Percentiles rank a stretch among this genome's conserved stretches.
Evolutionary conservation across 148 eudicot species (phyloP).

Genomic region (Suaeda aralocaspica): DNA sequence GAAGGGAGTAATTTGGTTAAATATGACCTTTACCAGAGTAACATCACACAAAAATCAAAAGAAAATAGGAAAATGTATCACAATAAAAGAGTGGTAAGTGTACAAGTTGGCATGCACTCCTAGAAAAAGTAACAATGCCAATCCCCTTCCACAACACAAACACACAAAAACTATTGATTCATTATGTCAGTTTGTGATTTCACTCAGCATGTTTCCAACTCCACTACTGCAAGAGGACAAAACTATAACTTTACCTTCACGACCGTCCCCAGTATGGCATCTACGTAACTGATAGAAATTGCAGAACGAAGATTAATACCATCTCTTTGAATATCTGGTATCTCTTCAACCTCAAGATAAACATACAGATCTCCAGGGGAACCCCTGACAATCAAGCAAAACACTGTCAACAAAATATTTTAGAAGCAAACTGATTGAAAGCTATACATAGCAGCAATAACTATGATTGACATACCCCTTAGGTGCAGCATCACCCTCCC

Average conservation of each 20-base stretch:
- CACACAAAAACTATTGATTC: conserved; percentile 4
- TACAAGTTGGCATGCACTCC: too few species aligned
- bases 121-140: neutral
- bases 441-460: neutral
- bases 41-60: neutral
- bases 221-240: neutral
- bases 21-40: neutral
- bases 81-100: neutral
- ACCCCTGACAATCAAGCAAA: conserved; percentile 44
- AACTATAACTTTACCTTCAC: conserved; percentile 47
- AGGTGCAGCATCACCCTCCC: conserved; percentile 99
- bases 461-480: conserved; percentile 65
- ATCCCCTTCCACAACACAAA: neutral
- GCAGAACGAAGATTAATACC: conserved; percentile 85
- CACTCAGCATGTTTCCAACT: neutral
- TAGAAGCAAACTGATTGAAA: neutral
- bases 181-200: conserved; percentile 2
- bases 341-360: conserved; percentile 83
- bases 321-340: conserved; percentile 91
- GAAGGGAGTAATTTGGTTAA: neutral
- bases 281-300: conserved; percentile 69
- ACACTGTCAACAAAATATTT: conserved; percentile 5
- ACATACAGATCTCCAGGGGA: conserved; percentile 98
- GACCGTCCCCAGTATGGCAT: conserved; percentile 88
- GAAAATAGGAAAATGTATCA: neutral